Evolutionary conservation across 139 green algal species (phyloP).

Genomic region (Chlorella sp.): DNA sequence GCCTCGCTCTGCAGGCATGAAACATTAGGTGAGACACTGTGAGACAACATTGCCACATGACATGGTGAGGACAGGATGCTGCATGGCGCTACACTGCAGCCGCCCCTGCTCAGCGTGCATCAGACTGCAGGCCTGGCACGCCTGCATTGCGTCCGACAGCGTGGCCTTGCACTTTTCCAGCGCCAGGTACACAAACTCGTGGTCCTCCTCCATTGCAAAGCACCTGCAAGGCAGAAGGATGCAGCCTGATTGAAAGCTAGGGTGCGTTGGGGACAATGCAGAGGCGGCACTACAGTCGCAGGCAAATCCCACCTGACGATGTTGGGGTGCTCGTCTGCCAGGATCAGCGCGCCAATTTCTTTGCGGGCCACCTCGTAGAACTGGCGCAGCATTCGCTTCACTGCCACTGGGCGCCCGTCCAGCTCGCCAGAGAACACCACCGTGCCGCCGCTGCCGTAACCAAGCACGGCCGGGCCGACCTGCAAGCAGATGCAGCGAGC

Average conservation of each 20-base stretch:
- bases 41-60: too few species aligned
- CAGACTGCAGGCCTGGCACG: too few species aligned
- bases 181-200: conserved; percentile 97
- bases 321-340: conserved; percentile 96
- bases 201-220: conserved; percentile 98
- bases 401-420: conserved; percentile 83
- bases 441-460: conserved; percentile 76
- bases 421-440: conserved; percentile 89
- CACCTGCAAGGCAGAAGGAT: conserved; percentile 47
- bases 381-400: conserved; percentile 90
- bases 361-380: conserved; percentile 90
- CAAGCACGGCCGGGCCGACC: conserved; percentile 73
- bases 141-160: conserved; percentile 58
- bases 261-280: not conserved
- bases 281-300: not conserved
- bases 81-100: too few species aligned
- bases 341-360: conserved; percentile 93
- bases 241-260: not conserved
- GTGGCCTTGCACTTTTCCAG: conserved; percentile 86
- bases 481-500: conserved; percentile 15
- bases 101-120: too few species aligned
- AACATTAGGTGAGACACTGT: too few species aligned
- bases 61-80: too few species aligned
- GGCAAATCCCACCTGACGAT: conserved; percentile 55
- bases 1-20: not conserved